These are phyloP conservation scores for Nepenthes mirabilis DNA, from an alignment of 148 eudicot species.

Conservation along the genomic window DNA sequence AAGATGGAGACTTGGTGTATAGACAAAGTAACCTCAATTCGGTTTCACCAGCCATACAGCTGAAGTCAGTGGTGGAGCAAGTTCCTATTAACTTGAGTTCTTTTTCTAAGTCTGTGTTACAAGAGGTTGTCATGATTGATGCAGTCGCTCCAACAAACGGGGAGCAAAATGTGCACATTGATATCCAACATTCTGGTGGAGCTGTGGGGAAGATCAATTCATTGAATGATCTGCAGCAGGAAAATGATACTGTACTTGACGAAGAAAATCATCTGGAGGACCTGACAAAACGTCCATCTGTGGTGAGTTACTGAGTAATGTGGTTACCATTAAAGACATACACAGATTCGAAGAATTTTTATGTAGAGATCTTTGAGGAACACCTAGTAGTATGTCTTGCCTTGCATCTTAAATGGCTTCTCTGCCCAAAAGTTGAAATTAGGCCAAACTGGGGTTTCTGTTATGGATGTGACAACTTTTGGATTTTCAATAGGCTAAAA, in stretches of 20 bases:
- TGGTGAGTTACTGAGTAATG: constrained; percentile 6
- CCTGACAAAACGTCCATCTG: constrained; percentile 3
- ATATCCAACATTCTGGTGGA: neutral
- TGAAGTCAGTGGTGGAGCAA: constrained; percentile 14
- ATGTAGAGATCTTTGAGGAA: no score
- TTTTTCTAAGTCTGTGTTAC: constrained; percentile 30
- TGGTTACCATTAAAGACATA: neutral
- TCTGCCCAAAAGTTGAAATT: no score
- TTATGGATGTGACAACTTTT: no score
- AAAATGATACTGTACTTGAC: neutral
- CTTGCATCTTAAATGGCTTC: no score
- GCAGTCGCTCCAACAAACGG: neutral
- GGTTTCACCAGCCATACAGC: constrained; percentile 3
- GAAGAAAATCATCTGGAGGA: constrained; percentile 16
- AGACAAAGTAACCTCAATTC: neutral
- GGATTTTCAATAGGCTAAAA: no score
- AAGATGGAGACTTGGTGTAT: constrained; percentile 15
- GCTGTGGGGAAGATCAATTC: no score
- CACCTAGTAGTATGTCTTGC: no score
- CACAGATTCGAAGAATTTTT: no score
- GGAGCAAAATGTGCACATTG: neutral
- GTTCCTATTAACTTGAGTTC: constrained; percentile 49
- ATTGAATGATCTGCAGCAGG: no score
- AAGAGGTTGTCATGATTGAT: neutral
- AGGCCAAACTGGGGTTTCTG: no score